Conservation (phyloP, 495 filamentous ascomycete species). For the Neurospora terricola region DNA sequence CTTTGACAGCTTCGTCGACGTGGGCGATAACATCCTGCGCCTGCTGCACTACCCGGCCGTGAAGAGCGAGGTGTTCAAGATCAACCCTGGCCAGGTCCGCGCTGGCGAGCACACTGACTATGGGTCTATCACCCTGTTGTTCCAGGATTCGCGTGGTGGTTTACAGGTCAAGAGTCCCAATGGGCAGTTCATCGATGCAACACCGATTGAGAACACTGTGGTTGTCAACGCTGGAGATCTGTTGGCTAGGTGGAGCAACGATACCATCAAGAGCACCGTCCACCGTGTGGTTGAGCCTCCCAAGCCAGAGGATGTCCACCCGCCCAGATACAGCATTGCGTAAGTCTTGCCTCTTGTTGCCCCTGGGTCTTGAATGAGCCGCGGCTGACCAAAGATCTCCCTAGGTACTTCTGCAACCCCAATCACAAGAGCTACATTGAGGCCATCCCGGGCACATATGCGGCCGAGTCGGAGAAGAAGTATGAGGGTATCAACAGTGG, state of each 20-base stretch:
- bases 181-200: slow-evolving; percentile 73
- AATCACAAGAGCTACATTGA: slow-evolving; percentile 72
- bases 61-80: slow-evolving; percentile 52
- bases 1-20: slow-evolving; percentile 67
- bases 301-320: slow-evolving; percentile 38
- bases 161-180: slow-evolving; percentile 73
- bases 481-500: slow-evolving; percentile 70
- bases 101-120: slow-evolving; percentile 88
- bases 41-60: slow-evolving; percentile 81
- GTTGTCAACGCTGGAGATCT: slow-evolving; percentile 91
- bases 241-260: slow-evolving; percentile 83
- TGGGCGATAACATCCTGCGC: slow-evolving; percentile 78
- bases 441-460: slow-evolving; percentile 78
- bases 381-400: slow-evolving; percentile 5
- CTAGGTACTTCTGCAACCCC: slow-evolving; percentile 82
- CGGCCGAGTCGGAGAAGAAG: slow-evolving; percentile 58
- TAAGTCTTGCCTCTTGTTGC: slow-evolving; percentile 24
- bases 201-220: slow-evolving; percentile 70
- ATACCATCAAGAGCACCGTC: slow-evolving; percentile 75
- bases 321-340: slow-evolving; percentile 59
- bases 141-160: slow-evolving; percentile 77
- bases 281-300: slow-evolving; percentile 88
- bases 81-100: slow-evolving; percentile 64
- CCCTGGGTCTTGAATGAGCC: not conserved
- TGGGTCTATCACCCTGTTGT: slow-evolving; percentile 77